phyloP scores from a whole-genome alignment of 192 early-diverging fungal genomes.

The Umbelopsis ramanniana region DNA sequence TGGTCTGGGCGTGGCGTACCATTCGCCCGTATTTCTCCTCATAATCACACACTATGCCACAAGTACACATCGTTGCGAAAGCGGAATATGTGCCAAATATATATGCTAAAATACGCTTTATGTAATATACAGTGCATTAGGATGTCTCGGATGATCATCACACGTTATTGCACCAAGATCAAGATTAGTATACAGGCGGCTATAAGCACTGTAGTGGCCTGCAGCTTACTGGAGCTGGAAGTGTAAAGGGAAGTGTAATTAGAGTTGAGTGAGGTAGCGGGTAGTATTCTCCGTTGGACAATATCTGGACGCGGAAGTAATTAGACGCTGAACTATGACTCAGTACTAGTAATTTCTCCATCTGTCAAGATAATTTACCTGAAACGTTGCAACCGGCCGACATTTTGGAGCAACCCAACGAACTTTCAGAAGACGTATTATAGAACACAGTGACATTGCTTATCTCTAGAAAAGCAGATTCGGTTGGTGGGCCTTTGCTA shows the following conservation, averaged over 20 bases:
- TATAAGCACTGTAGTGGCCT: neutral
- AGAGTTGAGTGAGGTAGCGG: constrained; percentile 1
- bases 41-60: too few species aligned
- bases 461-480: constrained; percentile 19
- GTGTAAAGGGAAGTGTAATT: constrained; percentile 3
- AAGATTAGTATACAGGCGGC: neutral
- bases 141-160: neutral
- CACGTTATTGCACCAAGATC: neutral
- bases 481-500: constrained; percentile 25
- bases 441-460: constrained; percentile 30
- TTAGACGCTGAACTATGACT: neutral
- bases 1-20: too few species aligned
- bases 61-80: too few species aligned
- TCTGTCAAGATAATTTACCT: neutral
- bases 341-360: neutral
- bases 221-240: neutral
- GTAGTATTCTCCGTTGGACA: neutral
- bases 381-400: neutral
- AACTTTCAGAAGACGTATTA: neutral
- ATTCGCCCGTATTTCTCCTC: too few species aligned
- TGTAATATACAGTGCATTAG: too few species aligned
- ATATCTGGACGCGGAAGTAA: neutral
- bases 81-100: too few species aligned
- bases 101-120: too few species aligned
- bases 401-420: neutral